Percentiles rank a stretch among this genome's conserved stretches.
phyloP scores from a whole-genome alignment of 2,329 filamentous ascomycete species.

The Fusarium citri region DNA sequence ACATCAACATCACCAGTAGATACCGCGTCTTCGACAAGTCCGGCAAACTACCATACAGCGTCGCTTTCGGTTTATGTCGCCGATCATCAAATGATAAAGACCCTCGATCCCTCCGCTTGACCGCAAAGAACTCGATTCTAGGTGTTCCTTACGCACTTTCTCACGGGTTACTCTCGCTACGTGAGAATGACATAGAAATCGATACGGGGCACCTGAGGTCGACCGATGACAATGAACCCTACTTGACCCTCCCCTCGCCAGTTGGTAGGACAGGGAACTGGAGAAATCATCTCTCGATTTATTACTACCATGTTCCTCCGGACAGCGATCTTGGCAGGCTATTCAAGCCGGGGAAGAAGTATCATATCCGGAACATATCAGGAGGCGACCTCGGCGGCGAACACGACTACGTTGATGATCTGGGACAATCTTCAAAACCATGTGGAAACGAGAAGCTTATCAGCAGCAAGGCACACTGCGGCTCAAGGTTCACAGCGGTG shows the following conservation, averaged over 20 bases:
- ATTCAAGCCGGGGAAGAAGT: neutral
- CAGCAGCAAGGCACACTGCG: neutral
- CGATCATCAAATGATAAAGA: neutral
- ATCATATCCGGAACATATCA: neutral
- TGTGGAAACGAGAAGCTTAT: neutral
- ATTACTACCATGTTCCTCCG: neutral
- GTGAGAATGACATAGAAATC: neutral
- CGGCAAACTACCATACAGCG: neutral
- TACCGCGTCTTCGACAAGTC: neutral
- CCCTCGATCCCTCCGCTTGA: neutral
- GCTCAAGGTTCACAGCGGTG: neutral
- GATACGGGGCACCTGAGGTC: neutral
- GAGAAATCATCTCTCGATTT: neutral
- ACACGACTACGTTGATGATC: neutral
- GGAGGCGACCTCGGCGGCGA: neutral
- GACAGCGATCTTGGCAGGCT: neutral
- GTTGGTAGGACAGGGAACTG: neutral
- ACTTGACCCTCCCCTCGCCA: neutral
- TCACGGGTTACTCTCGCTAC: neutral
- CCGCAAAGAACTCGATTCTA: neutral
- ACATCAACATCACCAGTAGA: neutral
- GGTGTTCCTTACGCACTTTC: neutral
- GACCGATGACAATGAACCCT: neutral
- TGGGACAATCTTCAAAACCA: rapidly evolving
- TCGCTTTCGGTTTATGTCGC: neutral